These are phyloP conservation scores for Linnemannia hyalina DNA, from an alignment of 192 early-diverging fungal species.

Conservation along the genomic window DNA sequence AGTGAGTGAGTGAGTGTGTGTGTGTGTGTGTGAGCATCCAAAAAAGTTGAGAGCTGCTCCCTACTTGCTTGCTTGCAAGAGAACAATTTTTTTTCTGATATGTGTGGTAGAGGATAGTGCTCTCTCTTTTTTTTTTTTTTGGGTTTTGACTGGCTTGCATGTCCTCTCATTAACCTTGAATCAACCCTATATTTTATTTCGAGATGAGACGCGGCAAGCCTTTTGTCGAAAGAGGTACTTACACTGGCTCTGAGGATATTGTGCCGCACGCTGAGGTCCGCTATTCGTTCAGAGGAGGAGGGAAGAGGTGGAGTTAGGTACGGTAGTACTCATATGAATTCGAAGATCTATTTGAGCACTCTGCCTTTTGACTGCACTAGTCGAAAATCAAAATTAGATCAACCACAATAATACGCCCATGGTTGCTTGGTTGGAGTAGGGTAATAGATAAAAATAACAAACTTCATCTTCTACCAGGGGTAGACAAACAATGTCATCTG, in stretches of 20 bases:
- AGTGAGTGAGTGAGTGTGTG: constrained; percentile 9
- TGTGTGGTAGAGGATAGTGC: neutral
- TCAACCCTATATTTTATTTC: constrained; percentile 30
- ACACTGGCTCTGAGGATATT: constrained; percentile 38
- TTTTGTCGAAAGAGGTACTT: constrained; percentile 16
- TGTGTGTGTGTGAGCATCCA: neutral
- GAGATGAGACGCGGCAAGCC: neutral
- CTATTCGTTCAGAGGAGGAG: constrained; percentile 8
- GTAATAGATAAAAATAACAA: neutral
- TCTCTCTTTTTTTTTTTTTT: neutral
- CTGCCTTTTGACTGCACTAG: neutral
- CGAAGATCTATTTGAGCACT: neutral
- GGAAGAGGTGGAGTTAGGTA: neutral
- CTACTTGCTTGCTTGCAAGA: too few species aligned
- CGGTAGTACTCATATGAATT: neutral
- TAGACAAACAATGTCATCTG: neutral
- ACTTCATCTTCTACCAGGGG: constrained; percentile 8
- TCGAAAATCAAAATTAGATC: neutral
- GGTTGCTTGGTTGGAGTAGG: neutral
- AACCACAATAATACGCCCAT: neutral
- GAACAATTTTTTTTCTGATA: too few species aligned
- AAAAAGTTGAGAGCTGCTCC: constrained; percentile 9
- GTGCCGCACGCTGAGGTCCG: constrained; percentile 39
- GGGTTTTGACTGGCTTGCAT: neutral
- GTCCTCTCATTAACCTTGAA: constrained; percentile 36